A percentile compares a stretch with the other conserved stretches of the same genome.
These are phyloP conservation scores for Apium graveolens DNA, from an alignment of 129 eudicot species.

Conservation along the genomic window DNA sequence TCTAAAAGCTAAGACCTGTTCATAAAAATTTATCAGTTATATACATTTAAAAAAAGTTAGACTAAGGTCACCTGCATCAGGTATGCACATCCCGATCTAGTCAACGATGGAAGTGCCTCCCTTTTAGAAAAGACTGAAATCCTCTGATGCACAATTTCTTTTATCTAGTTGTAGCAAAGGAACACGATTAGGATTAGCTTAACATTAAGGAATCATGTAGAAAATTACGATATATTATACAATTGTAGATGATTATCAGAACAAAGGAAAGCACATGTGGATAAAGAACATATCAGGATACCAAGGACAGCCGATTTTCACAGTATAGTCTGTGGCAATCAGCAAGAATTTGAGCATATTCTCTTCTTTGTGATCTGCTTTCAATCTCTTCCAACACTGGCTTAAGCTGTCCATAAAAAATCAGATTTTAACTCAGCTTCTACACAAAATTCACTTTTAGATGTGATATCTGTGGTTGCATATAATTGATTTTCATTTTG, in stretches of 20 bases:
- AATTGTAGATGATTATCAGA: slow-evolving; percentile 4
- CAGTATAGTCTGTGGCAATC: slow-evolving; percentile 95
- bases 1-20: background rate
- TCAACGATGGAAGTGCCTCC: slow-evolving; percentile 83
- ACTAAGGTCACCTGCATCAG: slow-evolving; percentile 63
- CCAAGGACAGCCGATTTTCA: slow-evolving; percentile 91
- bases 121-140: slow-evolving; percentile 78
- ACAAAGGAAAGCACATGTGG: slow-evolving; percentile 1
- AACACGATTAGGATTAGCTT: background rate
- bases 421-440: background rate
- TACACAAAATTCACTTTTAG: background rate
- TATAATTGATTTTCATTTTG: background rate
- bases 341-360: slow-evolving; percentile 78
- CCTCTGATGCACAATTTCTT: slow-evolving; percentile 79
- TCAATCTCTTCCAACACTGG: slow-evolving; percentile 92
- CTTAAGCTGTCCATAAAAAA: slow-evolving; percentile 75
- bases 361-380: slow-evolving; percentile 83
- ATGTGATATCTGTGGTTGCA: background rate
- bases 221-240: background rate
- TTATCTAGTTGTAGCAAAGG: slow-evolving; percentile 42
- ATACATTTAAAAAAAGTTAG: slow-evolving; percentile 9
- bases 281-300: slow-evolving; percentile 25
- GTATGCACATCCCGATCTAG: slow-evolving; percentile 96
- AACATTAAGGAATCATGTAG: slow-evolving; percentile 3
- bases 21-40: background rate